Evolutionary conservation across 331 rosid species (phyloP).

Genomic region (Phaseolus coccineus): DNA sequence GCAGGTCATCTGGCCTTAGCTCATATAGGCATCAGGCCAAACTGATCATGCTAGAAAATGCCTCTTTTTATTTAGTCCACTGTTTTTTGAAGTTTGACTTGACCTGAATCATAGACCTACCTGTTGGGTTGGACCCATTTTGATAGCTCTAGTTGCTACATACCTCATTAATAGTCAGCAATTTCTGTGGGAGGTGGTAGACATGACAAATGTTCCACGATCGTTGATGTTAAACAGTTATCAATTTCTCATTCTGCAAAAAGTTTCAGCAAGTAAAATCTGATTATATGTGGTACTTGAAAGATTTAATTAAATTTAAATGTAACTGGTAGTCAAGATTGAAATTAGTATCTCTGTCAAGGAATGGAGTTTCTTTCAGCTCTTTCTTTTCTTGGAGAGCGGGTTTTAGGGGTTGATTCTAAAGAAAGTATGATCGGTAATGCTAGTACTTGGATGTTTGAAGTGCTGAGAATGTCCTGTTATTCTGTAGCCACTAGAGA

Average conservation of each 20-base stretch:
- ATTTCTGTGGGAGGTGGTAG: neutral
- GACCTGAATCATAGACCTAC: too few species aligned
- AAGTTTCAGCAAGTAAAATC: neutral
- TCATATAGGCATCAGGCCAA: too few species aligned
- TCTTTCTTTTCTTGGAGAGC: neutral
- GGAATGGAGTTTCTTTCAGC: conserved; percentile 9
- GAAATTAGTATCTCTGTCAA: neutral
- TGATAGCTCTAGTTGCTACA: too few species aligned
- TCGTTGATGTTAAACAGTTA: conserved; percentile 4
- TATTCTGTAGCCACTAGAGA: conserved; percentile 73
- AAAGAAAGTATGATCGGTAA: neutral
- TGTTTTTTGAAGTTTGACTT: too few species aligned
- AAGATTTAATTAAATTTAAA: neutral
- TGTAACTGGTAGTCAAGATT: conserved; percentile 5
- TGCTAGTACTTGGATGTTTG: conserved; percentile 9
- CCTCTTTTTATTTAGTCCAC: too few species aligned
- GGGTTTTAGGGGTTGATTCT: neutral
- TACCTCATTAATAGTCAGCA: neutral
- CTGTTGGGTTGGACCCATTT: too few species aligned
- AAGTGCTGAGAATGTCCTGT: conserved; percentile 23
- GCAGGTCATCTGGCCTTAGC: too few species aligned
- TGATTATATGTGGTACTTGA: neutral
- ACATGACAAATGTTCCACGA: neutral
- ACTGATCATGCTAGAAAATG: too few species aligned
- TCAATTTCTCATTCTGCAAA: neutral